These are phyloP conservation scores for Suzukiozyma palmioleophila DNA, from an alignment of 1,139 yeast genomes.

Conservation along the genomic window DNA sequence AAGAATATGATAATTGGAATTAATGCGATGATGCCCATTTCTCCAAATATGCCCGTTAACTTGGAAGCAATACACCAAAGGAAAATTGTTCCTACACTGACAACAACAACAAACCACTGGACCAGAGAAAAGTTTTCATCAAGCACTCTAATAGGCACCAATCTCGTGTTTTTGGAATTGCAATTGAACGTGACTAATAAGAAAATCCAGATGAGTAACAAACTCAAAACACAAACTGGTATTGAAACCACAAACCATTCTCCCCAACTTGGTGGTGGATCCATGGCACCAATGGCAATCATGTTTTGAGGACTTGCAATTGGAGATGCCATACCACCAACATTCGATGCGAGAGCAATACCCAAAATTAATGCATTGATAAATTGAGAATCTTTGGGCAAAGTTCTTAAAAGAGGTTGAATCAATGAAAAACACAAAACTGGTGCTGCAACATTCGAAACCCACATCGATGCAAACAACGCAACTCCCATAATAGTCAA, in stretches of 20 bases:
- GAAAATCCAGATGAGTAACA: slow-evolving; percentile 53
- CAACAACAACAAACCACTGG: slow-evolving; percentile 60
- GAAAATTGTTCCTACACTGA: slow-evolving; percentile 52
- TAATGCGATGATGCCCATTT: slow-evolving; percentile 66
- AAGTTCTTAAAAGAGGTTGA: slow-evolving; percentile 58
- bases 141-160: slow-evolving; percentile 52
- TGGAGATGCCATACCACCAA: slow-evolving; percentile 81
- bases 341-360: slow-evolving; percentile 66
- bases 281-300: slow-evolving; percentile 65
- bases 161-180: slow-evolving; percentile 35
- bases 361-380: slow-evolving; percentile 65
- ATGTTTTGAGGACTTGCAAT: slow-evolving; percentile 77
- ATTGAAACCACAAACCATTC: slow-evolving; percentile 69
- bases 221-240: slow-evolving; percentile 56
- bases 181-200: slow-evolving; percentile 55
- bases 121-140: slow-evolving; percentile 55
- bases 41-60: slow-evolving; percentile 55
- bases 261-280: slow-evolving; percentile 71
- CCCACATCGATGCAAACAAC: slow-evolving; percentile 72
- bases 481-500: slow-evolving; percentile 66
- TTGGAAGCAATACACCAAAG: slow-evolving; percentile 69
- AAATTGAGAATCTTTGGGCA: slow-evolving; percentile 58
- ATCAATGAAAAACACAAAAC: slow-evolving; percentile 66
- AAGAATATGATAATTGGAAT: slow-evolving; percentile 63
- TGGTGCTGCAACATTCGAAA: slow-evolving; percentile 76